Evolutionary conservation across 495 filamentous ascomycete species (phyloP).

Genomic region (Peziza echinospora): DNA sequence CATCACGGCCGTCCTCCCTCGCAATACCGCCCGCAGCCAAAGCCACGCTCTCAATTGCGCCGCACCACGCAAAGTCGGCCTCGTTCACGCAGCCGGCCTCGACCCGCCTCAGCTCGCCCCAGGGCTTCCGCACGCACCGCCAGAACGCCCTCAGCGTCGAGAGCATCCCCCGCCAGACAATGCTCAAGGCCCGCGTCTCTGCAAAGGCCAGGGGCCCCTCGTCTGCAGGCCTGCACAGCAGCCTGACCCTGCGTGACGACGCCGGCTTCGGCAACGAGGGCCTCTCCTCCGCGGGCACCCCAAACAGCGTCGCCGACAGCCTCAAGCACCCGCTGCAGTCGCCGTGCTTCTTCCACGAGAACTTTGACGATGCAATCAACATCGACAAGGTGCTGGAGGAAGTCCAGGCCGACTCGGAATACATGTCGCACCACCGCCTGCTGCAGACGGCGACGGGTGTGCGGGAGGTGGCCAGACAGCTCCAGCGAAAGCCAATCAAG

Average conservation of each 20-base stretch:
- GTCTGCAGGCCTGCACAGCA: conserved; percentile 16
- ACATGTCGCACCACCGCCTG: conserved; percentile 72
- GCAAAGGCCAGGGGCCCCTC: conserved; percentile 23
- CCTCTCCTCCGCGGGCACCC: conserved; percentile 6
- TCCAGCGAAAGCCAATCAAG: conserved; percentile 44
- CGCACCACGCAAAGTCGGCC: background rate
- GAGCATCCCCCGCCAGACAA: conserved; percentile 55
- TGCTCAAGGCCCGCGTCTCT: conserved; percentile 72
- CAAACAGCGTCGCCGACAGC: conserved; percentile 27
- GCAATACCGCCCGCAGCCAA: too few relatives aligned
- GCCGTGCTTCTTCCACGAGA: conserved; percentile 91
- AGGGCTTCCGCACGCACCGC: background rate
- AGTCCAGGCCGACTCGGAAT: conserved; percentile 64
- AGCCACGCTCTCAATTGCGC: too few relatives aligned
- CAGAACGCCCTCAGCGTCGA: background rate
- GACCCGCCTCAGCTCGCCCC: background rate
- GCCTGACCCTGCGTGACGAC: conserved; percentile 2
- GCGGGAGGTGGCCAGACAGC: conserved; percentile 79
- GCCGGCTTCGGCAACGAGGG: conserved; percentile 8
- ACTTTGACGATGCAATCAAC: conserved; percentile 89
- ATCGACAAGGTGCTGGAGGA: conserved; percentile 89
- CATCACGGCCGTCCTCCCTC: too few relatives aligned
- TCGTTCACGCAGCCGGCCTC: background rate
- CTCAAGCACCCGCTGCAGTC: conserved; percentile 46
- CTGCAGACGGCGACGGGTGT: conserved; percentile 90